These are phyloP conservation scores for Polyporus tsugae DNA, from an alignment of 1,284 basidiomycete genomes.

Conservation along the genomic window DNA sequence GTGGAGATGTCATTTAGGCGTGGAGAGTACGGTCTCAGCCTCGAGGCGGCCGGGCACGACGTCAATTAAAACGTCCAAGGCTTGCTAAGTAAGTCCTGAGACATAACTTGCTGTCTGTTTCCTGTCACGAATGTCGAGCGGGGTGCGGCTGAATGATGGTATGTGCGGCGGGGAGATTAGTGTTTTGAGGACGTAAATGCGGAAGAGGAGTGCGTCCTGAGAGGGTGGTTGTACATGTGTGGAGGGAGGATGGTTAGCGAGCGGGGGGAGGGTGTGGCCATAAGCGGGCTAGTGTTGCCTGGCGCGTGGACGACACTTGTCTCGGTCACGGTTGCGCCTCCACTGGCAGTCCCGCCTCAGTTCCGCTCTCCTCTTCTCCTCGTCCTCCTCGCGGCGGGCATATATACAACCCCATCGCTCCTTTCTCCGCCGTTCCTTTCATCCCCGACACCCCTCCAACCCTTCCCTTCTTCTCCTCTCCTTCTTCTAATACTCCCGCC, in stretches of 20 bases:
- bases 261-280: background rate
- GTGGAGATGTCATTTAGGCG: background rate
- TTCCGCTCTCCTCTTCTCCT: background rate
- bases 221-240: too few species aligned
- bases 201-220: background rate
- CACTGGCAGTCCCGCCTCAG: too few species aligned
- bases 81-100: background rate
- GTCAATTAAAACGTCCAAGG: background rate
- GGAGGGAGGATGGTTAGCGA: background rate
- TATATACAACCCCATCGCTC: background rate
- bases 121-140: background rate
- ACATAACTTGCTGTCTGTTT: background rate
- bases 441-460: background rate
- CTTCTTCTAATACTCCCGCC: conserved; percentile 11
- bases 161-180: too few species aligned
- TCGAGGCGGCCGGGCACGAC: background rate
- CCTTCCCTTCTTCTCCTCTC: background rate
- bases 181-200: background rate
- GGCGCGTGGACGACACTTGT: too few species aligned
- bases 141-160: background rate
- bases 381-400: background rate
- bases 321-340: conserved; percentile 1
- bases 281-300: background rate
- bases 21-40: background rate
- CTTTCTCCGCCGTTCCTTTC: background rate